Evolutionary conservation across 441 rosid species (phyloP), one percentile per base, ranked within the genome.

Genomic region (Pelargonium citronellum): DNA sequence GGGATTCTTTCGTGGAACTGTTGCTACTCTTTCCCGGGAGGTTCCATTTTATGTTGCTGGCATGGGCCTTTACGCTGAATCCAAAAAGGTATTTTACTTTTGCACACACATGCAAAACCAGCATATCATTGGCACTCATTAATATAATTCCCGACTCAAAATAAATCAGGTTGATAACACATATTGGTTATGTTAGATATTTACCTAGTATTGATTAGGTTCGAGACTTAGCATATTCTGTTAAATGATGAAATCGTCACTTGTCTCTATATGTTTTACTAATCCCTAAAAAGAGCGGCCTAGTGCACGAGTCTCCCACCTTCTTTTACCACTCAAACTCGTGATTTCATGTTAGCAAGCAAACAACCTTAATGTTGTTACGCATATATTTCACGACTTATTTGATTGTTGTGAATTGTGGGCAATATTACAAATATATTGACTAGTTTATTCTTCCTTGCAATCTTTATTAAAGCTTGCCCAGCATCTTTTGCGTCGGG

Each of bases 1-100:
- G 77, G 98, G 99, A 0, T 95, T 95, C 75, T 92, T 95, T 72
- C 98, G 99, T 72, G 99, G 99, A 71, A 92, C 99, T 11, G 96
- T 95, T 49, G 95, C 92, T 24, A 95, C 99, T 46, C 97, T 95
- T 72, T 87, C 90, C 77, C 91, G 99, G 24, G 99, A 95, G 83
- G 93, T 95, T 67, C 99, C 99, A 41, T 85, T 95, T 73, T 95
- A 95, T 69, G 99, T 95, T 69, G 95, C 93, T 77, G 98, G 99
- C 76, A 89, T 84, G 89, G 88, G 92, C 5, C 84, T 95, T 39
- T 95, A 92, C 77, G 91, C 82, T 0, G 98, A 95, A 85, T 92
- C 97, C 57, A 95, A 95, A 76, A 95, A 95, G 97, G 99, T 87
- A 79, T n/a, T n/a, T 55, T 47, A 37, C 55, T 43, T 13, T 67